These are phyloP conservation scores for Hypomontagnella monticulosa DNA, from an alignment of 495 filamentous ascomycete species.

Conservation along the genomic window DNA sequence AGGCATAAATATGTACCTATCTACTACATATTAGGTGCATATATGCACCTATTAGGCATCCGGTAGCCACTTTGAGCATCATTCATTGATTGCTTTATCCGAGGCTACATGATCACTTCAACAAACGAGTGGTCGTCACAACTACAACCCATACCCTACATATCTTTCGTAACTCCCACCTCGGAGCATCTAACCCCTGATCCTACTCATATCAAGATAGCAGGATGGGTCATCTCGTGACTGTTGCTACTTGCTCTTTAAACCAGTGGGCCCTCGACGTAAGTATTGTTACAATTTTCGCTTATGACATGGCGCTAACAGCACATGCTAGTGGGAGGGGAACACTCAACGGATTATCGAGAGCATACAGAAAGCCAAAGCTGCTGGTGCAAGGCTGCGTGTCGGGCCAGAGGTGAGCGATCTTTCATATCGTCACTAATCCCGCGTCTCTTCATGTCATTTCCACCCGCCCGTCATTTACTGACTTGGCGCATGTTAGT, in stretches of 20 bases:
- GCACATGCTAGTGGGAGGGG: slow-evolving; percentile 68
- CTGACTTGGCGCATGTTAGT: slow-evolving; percentile 33
- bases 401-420: slow-evolving; percentile 67
- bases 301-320: slow-evolving; percentile 52
- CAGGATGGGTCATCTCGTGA: slow-evolving; percentile 50
- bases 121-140: too few species aligned
- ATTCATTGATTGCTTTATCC: too few species aligned
- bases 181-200: too few species aligned
- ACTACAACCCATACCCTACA: too few species aligned
- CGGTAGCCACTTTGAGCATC: too few species aligned
- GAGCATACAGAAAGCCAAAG: slow-evolving; percentile 76
- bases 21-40: too few species aligned
- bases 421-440: not conserved
- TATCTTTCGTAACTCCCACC: too few species aligned
- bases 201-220: too few species aligned
- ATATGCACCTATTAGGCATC: too few species aligned
- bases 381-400: slow-evolving; percentile 72
- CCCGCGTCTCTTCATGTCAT: not conserved
- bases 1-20: too few species aligned
- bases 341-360: slow-evolving; percentile 80
- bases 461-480: not conserved
- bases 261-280: slow-evolving; percentile 80
- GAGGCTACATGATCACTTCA: too few species aligned
- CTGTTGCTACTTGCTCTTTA: slow-evolving; percentile 58
- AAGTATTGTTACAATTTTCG: slow-evolving; percentile 68